A percentile compares a stretch with the other conserved stretches of the same genome.
These are phyloP conservation scores for Colletotrichum abscissum DNA, from an alignment of 2,329 filamentous ascomycete genomes.

Conservation along the genomic window DNA sequence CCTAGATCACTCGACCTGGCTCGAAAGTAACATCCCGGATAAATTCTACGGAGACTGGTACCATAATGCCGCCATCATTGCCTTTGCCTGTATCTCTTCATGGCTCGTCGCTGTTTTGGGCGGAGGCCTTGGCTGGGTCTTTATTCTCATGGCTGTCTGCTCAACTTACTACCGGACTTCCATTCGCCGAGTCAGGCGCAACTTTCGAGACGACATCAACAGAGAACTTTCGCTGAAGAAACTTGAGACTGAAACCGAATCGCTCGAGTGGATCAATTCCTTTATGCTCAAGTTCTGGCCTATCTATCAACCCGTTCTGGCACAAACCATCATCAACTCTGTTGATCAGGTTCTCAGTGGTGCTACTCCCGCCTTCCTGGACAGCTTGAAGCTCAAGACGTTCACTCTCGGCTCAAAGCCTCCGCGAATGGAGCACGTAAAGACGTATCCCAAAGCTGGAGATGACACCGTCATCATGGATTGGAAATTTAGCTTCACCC, in stretches of 20 bases:
- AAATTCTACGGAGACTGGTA: slow-evolving; percentile 98
- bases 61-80: slow-evolving; percentile 93
- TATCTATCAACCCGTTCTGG: slow-evolving; percentile 95
- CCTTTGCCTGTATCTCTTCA: slow-evolving; percentile 90
- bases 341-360: slow-evolving; percentile 97
- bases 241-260: slow-evolving; percentile 91
- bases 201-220: slow-evolving; percentile 93
- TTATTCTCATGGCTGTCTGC: slow-evolving; percentile 91
- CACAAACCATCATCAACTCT: slow-evolving; percentile 89
- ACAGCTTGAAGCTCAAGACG: slow-evolving; percentile 91
- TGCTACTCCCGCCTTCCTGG: slow-evolving; percentile 89
- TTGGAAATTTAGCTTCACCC: slow-evolving; percentile 99
- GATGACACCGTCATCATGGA: slow-evolving; percentile 98
- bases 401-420: slow-evolving; percentile 96
- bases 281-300: slow-evolving; percentile 99
- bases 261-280: slow-evolving; percentile 98
- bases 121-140: slow-evolving; percentile 91
- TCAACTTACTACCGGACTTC: slow-evolving; percentile 98
- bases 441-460: slow-evolving; percentile 95
- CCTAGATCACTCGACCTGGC: slow-evolving; percentile 87
- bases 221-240: slow-evolving; percentile 89
- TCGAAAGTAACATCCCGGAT: slow-evolving; percentile 87
- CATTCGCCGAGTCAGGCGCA: slow-evolving; percentile 89
- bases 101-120: slow-evolving; percentile 92
- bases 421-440: slow-evolving; percentile 95